Conservation (phyloP, 768 basidiomycete genomes). For the Boletus pseudopeckii region DNA sequence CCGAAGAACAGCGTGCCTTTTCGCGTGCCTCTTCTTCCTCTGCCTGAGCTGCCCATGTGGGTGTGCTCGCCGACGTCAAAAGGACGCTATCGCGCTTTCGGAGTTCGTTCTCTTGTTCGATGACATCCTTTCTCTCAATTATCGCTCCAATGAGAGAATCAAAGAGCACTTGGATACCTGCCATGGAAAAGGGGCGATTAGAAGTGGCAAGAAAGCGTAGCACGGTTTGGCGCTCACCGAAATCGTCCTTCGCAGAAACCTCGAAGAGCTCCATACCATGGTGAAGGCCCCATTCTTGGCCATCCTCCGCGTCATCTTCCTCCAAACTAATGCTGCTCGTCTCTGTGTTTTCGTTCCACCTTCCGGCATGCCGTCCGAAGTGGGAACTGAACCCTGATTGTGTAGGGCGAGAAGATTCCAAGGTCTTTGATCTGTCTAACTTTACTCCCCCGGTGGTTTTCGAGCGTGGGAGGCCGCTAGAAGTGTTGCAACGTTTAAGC, state of each 20-base stretch:
- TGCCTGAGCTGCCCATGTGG: conserved; percentile 76
- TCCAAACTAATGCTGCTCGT: conserved; percentile 64
- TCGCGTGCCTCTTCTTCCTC: conserved; percentile 73
- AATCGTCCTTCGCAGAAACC: conserved; percentile 87
- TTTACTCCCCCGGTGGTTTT: conserved; percentile 44
- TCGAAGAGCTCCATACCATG: conserved; percentile 88
- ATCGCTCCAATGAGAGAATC: conserved; percentile 76
- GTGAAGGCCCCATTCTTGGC: conserved; percentile 69
- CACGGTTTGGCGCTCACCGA: conserved; percentile 43
- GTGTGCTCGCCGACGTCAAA: conserved; percentile 58
- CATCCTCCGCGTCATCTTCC: conserved; percentile 56
- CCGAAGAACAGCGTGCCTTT: conserved; percentile 43
- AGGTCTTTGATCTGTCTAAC: conserved; percentile 27
- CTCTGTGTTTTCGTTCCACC: conserved; percentile 56
- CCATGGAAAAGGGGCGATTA: conserved; percentile 5
- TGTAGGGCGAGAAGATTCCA: conserved; percentile 41
- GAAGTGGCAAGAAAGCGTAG: conserved; percentile 7
- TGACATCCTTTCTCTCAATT: conserved; percentile 70
- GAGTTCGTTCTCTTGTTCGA: conserved; percentile 77
- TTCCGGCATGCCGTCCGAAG: conserved; percentile 47
- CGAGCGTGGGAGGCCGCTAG: conserved; percentile 45
- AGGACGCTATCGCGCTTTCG: conserved; percentile 84
- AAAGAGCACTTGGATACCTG: conserved; percentile 81
- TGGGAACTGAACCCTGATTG: conserved; percentile 58
- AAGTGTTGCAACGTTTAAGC: conserved; percentile 51